Evolutionary conservation across 1,284 basidiomycete genomes (phyloP).

Genomic region (Athelia psychrophila): DNA sequence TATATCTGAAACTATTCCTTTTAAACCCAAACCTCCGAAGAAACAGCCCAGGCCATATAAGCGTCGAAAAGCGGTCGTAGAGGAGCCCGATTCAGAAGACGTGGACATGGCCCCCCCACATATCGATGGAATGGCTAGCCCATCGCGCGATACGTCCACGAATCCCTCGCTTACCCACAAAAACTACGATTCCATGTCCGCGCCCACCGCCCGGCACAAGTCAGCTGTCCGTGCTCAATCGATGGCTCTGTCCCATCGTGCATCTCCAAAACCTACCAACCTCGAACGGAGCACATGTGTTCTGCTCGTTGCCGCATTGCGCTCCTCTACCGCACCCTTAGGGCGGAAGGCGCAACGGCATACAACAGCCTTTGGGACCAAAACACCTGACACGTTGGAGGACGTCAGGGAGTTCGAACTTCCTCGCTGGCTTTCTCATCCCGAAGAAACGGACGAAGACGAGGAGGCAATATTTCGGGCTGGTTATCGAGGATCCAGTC

Average conservation of each 20-base stretch:
- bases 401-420: slow-evolving; percentile 45
- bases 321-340: slow-evolving; percentile 39
- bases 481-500: background rate
- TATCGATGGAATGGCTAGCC: no score
- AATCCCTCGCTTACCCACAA: no score
- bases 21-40: no score
- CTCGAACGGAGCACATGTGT: slow-evolving; percentile 7
- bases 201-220: no score
- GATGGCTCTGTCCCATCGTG: background rate
- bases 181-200: no score
- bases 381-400: slow-evolving; percentile 44
- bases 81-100: no score
- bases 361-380: slow-evolving; percentile 53
- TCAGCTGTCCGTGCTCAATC: no score
- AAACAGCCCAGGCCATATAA: no score
- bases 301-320: slow-evolving; percentile 48
- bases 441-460: slow-evolving; percentile 15
- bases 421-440: slow-evolving; percentile 38
- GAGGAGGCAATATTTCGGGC: background rate
- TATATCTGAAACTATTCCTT: no score
- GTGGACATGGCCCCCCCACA: no score
- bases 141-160: no score
- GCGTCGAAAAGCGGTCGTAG: no score
- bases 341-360: slow-evolving; percentile 51
- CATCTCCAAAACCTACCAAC: slow-evolving; percentile 9